Conservation (phyloP, 768 basidiomycete genomes). For the Floccularia luteovirens region DNA sequence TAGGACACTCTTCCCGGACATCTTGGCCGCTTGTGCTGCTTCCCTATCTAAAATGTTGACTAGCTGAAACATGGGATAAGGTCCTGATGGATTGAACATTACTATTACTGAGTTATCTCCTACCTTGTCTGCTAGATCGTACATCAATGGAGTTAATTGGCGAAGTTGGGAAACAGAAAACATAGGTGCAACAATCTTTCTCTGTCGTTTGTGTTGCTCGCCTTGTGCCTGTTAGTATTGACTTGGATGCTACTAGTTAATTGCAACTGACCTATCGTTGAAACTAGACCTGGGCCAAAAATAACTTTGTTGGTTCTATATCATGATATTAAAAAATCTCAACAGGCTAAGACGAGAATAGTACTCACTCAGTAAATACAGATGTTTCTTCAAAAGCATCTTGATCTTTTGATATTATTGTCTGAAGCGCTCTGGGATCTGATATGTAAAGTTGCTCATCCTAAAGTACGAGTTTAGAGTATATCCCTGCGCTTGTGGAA, state of each 20-base stretch:
- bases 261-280: constrained; percentile 21
- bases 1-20: constrained; percentile 15
- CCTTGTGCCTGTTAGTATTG: constrained; percentile 19
- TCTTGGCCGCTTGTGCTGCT: constrained; percentile 5
- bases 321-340: neutral
- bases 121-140: constrained; percentile 37
- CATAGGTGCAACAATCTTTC: constrained; percentile 39
- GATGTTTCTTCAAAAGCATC: constrained; percentile 38
- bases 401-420: constrained; percentile 40
- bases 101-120: neutral
- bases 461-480: too few relatives aligned
- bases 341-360: neutral
- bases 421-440: constrained; percentile 41
- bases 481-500: too few relatives aligned
- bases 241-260: neutral
- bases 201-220: constrained; percentile 36
- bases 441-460: constrained; percentile 41
- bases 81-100: too few relatives aligned
- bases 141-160: constrained; percentile 33
- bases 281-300: constrained; percentile 40
- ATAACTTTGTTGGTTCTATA: constrained; percentile 33
- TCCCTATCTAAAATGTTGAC: constrained; percentile 19
- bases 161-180: constrained; percentile 40
- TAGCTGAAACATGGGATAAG: constrained; percentile 16
- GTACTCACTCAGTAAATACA: constrained; percentile 33